These are phyloP conservation scores for Trichaptum fuscoviolaceum DNA, from an alignment of 768 basidiomycete species.

Conservation along the genomic window DNA sequence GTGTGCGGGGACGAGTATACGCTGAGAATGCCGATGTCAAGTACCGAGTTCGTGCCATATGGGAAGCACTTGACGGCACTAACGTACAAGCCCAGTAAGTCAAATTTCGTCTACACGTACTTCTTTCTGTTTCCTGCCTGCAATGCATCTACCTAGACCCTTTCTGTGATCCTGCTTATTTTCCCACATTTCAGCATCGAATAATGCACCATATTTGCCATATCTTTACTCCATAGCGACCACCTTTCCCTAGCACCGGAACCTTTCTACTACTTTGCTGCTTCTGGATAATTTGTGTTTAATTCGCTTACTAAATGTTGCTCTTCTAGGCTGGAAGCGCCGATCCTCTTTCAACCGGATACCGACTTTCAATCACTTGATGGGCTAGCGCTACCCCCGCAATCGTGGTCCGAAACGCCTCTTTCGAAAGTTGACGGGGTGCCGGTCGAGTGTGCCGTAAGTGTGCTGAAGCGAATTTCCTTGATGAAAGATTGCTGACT, in stretches of 20 bases:
- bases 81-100: conserved; percentile 47
- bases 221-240: background rate
- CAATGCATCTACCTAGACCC: background rate
- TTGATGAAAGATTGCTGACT: background rate
- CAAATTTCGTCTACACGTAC: background rate
- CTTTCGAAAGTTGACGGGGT: conserved; percentile 56
- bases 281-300: conserved; percentile 7
- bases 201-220: background rate
- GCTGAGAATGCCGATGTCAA: conserved; percentile 39
- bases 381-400: conserved; percentile 34
- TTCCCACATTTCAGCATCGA: background rate
- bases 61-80: conserved; percentile 48
- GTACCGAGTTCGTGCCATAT: conserved; percentile 51
- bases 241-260: conserved; percentile 1
- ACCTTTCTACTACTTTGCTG: background rate
- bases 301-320: conserved; percentile 9
- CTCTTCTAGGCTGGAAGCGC: conserved; percentile 52
- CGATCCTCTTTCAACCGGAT: conserved; percentile 57
- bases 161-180: background rate
- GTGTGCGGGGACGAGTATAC: conserved; percentile 19
- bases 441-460: conserved; percentile 62
- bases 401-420: conserved; percentile 67
- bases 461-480: conserved; percentile 21
- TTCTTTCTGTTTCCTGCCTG: background rate
- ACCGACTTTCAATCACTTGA: conserved; percentile 55